Evolutionary conservation across 75 land plant species (phyloP).

Genomic region (Selaginella moellendorffii): DNA sequence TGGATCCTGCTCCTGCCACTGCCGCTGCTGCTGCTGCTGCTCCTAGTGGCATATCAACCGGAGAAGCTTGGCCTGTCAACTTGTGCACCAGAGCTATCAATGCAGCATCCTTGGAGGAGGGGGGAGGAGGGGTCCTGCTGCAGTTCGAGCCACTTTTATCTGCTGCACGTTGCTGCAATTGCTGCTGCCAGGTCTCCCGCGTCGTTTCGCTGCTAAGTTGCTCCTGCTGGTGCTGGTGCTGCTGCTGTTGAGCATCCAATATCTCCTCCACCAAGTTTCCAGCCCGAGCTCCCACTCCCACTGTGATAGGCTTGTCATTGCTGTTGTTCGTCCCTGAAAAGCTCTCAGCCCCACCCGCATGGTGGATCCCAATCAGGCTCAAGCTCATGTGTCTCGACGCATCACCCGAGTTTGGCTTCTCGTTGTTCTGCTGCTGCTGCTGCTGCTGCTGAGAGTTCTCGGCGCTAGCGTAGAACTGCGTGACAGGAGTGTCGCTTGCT

Average conservation of each 20-base stretch:
- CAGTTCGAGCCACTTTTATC: neutral
- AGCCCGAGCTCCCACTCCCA: no score
- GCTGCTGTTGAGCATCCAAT: neutral
- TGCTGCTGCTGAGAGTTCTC: neutral
- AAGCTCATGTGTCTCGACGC: neutral
- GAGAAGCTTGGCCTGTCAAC: conserved; percentile 16
- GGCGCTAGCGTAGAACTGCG: no score
- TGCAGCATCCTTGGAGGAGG: conserved; percentile 12
- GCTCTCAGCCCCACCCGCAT: neutral
- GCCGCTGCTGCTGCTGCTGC: no score
- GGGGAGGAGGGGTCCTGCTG: neutral
- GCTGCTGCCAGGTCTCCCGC: no score
- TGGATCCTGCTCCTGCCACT: no score
- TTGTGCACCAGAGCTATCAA: conserved; percentile 24
- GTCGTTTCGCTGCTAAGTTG: no score
- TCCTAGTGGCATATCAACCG: no score
- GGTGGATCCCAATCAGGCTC: neutral
- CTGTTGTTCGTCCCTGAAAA: neutral
- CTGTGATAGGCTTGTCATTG: neutral
- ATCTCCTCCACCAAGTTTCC: neutral
- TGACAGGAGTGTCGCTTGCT: no score
- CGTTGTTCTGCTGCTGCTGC: neutral
- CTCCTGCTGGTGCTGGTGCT: neutral
- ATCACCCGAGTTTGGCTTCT: neutral
- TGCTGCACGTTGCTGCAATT: no score